phyloP scores from a whole-genome alignment of 257 asterid species.

The Solanum pimpinellifolium region DNA sequence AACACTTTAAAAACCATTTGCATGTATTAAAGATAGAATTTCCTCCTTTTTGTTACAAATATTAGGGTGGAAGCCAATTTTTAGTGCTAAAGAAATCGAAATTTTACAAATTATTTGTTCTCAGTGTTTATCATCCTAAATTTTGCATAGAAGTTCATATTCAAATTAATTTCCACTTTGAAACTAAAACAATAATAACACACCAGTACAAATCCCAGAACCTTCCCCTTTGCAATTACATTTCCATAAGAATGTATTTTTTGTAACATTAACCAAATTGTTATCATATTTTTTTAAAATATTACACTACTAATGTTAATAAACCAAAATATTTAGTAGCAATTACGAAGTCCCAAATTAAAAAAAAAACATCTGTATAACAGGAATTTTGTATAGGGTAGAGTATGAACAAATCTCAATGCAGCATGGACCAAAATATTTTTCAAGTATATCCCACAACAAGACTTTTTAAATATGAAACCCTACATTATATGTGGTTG shows the following conservation, averaged over 20 bases:
- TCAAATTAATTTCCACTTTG: background rate
- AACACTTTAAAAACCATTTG: background rate
- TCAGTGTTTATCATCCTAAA: background rate
- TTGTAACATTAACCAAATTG: background rate
- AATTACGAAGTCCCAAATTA: background rate
- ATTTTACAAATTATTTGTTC: no score
- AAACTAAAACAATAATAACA: background rate
- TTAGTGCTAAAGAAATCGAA: no score
- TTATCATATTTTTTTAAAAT: background rate
- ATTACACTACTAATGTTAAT: background rate
- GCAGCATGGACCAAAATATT: background rate
- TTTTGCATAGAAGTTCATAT: background rate
- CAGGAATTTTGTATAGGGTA: no score
- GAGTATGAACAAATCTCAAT: background rate
- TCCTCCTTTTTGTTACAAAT: no score
- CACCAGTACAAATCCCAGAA: no score
- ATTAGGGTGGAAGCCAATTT: background rate
- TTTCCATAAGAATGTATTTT: background rate
- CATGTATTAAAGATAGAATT: background rate
- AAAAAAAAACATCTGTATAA: background rate
- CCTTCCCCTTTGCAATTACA: background rate
- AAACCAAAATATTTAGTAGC: background rate
- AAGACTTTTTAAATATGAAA: background rate
- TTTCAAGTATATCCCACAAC: background rate
- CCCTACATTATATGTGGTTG: background rate